Evolutionary conservation across 2,329 filamentous ascomycete species (phyloP).

Genomic region (Pseudofabraea citricarpa): DNA sequence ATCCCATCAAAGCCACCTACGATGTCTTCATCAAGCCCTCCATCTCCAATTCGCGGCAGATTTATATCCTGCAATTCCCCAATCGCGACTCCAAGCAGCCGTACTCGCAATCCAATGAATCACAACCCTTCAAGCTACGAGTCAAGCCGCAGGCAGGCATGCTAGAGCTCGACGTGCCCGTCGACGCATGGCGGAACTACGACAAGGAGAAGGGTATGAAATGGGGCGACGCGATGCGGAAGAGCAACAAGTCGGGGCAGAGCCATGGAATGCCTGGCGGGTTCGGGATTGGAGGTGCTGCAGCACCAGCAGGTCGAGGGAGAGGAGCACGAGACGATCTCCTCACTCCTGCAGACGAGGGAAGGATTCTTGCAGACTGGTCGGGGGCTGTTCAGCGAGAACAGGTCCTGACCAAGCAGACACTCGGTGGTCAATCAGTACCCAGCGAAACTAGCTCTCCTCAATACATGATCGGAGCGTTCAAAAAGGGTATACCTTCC

Average conservation of each 20-base stretch:
- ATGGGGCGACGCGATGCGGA: slow-evolving; percentile 73
- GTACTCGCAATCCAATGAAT: slow-evolving; percentile 50
- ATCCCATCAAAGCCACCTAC: slow-evolving; percentile 72
- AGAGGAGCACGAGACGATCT: slow-evolving; percentile 40
- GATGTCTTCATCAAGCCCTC: slow-evolving; percentile 80
- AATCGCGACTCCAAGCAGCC: slow-evolving; percentile 60
- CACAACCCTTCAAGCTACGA: slow-evolving; percentile 67
- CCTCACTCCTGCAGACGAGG: slow-evolving; percentile 34
- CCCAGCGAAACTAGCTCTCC: slow-evolving; percentile 55
- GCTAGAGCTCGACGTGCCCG: slow-evolving; percentile 86
- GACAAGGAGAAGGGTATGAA: slow-evolving; percentile 76
- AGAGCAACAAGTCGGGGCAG: slow-evolving; percentile 53
- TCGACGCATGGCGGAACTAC: slow-evolving; percentile 67
- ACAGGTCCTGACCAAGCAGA: slow-evolving; percentile 73
- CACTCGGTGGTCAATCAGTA: slow-evolving; percentile 74
- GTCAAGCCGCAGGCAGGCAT: slow-evolving; percentile 79
- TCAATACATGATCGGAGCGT: slow-evolving; percentile 88
- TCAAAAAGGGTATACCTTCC: slow-evolving; percentile 65
- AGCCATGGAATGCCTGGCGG: slow-evolving; percentile 68
- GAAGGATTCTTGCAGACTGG: slow-evolving; percentile 50
- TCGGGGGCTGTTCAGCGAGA: slow-evolving; percentile 63
- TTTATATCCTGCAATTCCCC: slow-evolving; percentile 85
- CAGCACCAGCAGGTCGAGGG: slow-evolving; percentile 25
- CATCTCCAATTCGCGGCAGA: slow-evolving; percentile 55
- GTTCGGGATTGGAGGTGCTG: slow-evolving; percentile 56